Base-by-base conservation (phyloP, 2,329 filamentous ascomycete species). In the Claviceps arundinis region DNA sequence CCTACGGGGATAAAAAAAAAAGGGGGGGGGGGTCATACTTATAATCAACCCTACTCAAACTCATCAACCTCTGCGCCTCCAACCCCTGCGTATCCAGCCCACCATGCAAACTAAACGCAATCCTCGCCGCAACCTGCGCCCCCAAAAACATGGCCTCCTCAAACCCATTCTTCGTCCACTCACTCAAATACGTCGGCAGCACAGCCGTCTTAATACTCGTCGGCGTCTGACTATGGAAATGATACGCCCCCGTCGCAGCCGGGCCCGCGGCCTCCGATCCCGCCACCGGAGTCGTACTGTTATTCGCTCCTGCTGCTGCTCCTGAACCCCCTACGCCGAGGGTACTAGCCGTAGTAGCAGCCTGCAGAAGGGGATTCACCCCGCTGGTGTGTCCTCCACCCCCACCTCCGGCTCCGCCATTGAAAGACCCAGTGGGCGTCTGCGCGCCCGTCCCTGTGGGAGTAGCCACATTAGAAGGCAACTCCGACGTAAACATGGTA, bases 401-500 rank as follows among this genome's bases (percentile, higher is more conserved):
- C 11, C 11, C 30, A 34, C 30, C 30, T 34, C 30, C 30, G 30
- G 4, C 30, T 34, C 30, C 74, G 56, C 63, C 82, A 63, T 66
- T 73, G 65, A 73, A 78, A 57, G 71, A 78, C 59, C 72, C 77
- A 2, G 87, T 88, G 0, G 93, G 94, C 1, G 91, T 97, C 68
- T 95, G 93, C 16, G 89, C 82, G 37, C 91, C 91, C 1, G 91
- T 97, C 19, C 89, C 90, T 11, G 85, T 78, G 1, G 93, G 93
- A 0, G 93, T 97, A 34, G 87, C 89, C 64, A 96, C 80, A 69
- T 93, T 91, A 8, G 89, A 96, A 7, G 93, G 93, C 40, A 97
- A 82, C 68, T 98, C 93, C 22, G 89, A 95, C 38, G 90, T 95
- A 75, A 97, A 97, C 62, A 97, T 97, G 43, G 90, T 96, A 49